Evolutionary conservation across 108 stramenopile genomes (phyloP).

Genomic region (Cyclotella baltica): DNA sequence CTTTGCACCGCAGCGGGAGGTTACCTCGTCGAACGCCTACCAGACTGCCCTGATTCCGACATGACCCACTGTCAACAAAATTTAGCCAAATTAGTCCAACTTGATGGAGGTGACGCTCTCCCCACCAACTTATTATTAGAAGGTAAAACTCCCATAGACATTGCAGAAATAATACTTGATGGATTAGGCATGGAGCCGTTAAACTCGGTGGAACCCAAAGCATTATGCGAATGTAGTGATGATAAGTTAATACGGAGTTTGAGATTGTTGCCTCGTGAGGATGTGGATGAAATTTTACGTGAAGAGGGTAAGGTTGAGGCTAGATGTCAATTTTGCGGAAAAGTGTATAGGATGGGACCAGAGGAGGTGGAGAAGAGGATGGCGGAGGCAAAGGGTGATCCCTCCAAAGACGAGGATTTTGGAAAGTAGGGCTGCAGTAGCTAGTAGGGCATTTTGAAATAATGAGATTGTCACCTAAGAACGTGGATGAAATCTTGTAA

Average conservation of each 20-base stretch:
- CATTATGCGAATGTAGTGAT: conserved; percentile 73
- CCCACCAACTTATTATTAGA: conserved; percentile 74
- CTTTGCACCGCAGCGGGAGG: conserved; percentile 89
- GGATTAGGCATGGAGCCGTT: conserved; percentile 82
- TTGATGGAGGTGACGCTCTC: conserved; percentile 69
- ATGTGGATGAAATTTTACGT: conserved; percentile 79
- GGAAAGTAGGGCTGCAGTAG: background rate
- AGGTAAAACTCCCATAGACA: conserved; percentile 80
- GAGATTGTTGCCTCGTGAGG: conserved; percentile 74
- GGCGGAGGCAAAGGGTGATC: conserved; percentile 71
- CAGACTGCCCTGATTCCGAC: conserved; percentile 65
- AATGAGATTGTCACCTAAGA: no score
- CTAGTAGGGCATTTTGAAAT: no score
- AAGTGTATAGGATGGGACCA: conserved; percentile 73
- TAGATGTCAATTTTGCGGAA: conserved; percentile 88
- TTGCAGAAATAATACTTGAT: conserved; percentile 76
- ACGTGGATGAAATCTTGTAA: no score
- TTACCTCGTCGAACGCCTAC: conserved; percentile 88
- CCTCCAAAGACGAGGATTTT: conserved; percentile 66
- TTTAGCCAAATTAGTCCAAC: conserved; percentile 70
- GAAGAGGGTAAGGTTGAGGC: conserved; percentile 83
- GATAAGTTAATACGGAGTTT: conserved; percentile 80
- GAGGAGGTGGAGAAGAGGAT: conserved; percentile 74
- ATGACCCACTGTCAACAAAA: conserved; percentile 69
- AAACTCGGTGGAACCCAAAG: conserved; percentile 63